A percentile compares a stretch with the other conserved stretches of the same genome.
Evolutionary conservation across 2,329 filamentous ascomycete species (phyloP).

Genomic region (Akanthomyces dipterigenus): DNA sequence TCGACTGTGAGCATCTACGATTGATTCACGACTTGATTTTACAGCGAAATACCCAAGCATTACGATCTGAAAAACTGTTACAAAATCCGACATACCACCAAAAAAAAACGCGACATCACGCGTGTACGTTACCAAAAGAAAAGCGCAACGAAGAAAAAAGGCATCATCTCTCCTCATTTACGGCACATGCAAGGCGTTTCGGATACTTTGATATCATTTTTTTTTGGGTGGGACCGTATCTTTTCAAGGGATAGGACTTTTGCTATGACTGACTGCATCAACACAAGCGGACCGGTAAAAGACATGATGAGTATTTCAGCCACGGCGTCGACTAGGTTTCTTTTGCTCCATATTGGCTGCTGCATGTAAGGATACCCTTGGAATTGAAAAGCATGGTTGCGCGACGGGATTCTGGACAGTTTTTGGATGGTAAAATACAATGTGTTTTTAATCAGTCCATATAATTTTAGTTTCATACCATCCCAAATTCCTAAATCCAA

Average conservation of each 20-base stretch:
- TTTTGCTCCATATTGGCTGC: constrained; percentile 5
- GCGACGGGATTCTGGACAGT: neutral
- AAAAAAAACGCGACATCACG: neutral
- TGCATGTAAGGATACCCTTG: constrained; percentile 11
- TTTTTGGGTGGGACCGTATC: neutral
- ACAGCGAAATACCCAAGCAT: constrained; percentile 3
- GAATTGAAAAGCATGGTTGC: constrained; percentile 4
- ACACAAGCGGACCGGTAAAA: neutral
- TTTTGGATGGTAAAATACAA: constrained; percentile 1
- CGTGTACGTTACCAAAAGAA: neutral
- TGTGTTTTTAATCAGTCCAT: neutral
- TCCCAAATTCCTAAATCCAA: neutral
- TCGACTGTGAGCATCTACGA: constrained; percentile 37
- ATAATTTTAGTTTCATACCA: neutral
- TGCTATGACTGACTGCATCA: neutral
- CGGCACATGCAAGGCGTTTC: neutral
- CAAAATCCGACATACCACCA: neutral
- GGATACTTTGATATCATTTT: neutral
- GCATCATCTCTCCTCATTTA: constrained; percentile 10
- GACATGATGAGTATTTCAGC: neutral
- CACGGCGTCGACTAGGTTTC: constrained; percentile 6
- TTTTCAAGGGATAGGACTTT: neutral
- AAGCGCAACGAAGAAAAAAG: constrained; percentile 2
- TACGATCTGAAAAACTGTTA: neutral
- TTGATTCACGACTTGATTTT: neutral